These are phyloP conservation scores for Calonectria ilicicola DNA, from an alignment of 2,329 filamentous ascomycete species.

Conservation along the genomic window DNA sequence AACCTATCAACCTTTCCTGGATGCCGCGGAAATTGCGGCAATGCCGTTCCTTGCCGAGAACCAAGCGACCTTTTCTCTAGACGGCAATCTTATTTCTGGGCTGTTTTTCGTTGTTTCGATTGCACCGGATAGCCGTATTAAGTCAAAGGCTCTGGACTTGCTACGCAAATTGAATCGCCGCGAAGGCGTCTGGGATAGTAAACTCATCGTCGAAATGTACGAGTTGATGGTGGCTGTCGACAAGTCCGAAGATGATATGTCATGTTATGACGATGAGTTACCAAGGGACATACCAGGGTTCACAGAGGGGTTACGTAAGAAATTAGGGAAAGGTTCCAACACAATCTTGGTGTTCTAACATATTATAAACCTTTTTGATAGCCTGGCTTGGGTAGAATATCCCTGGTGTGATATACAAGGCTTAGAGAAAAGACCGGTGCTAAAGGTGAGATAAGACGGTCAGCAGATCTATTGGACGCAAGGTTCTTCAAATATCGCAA, in stretches of 20 bases:
- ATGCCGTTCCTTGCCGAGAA: background rate
- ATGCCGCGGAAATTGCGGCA: background rate
- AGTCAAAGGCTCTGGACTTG: background rate
- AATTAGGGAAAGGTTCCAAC: too few species aligned
- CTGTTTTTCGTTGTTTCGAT: background rate
- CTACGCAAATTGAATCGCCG: background rate
- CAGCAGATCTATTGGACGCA: too few species aligned
- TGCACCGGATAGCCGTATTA: background rate
- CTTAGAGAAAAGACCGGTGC: too few species aligned
- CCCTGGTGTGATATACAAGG: too few species aligned
- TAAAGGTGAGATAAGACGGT: too few species aligned
- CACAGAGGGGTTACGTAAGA: too few species aligned
- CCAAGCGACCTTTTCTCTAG: background rate
- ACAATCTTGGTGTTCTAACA: too few species aligned
- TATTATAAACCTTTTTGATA: too few species aligned
- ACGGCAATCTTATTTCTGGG: background rate
- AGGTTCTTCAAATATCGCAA: too few species aligned
- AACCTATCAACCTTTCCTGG: background rate
- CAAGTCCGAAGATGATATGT: background rate
- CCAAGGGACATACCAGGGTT: too few species aligned
- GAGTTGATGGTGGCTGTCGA: background rate
- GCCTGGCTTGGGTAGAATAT: too few species aligned
- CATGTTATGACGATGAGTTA: too few species aligned
- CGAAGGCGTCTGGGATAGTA: background rate
- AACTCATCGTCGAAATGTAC: background rate